Evolutionary conservation across 164 flowering plant genomes (phyloP), one percentile per base, ranked within the genome.

Genomic region (Akebia trifoliata): DNA sequence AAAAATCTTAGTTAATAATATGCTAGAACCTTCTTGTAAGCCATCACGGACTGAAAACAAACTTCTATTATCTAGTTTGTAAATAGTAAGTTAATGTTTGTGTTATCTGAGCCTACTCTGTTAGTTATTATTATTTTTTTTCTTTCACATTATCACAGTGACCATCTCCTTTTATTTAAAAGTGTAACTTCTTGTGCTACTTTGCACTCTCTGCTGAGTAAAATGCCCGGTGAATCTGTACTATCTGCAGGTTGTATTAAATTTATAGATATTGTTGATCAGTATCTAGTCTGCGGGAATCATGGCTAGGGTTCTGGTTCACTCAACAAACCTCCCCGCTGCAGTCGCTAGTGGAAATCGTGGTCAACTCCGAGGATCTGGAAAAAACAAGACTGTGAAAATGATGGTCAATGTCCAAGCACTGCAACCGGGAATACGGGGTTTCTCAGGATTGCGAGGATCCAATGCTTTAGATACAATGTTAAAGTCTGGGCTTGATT

Each of bases 221-320:
- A 50, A 28, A 7, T 24, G 14, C 9, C 0, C 30, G 32, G 11
- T 42, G 30, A 8, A 4, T 17, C 12, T 7, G 9, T 4, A 30
- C 25, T 17, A 11, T 31, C 9, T 47, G 25, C 46, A 49, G 44
- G 54, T 36, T 48, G 6, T 15, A 0, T 25, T 6, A 20, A 4
- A 26, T 12, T 18, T 0, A 35, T 25, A 35, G 3, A 34, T 14
- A 22, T n/a, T 12, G 22, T n/a, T n/a, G n/a, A n/a, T n/a, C n/a
- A n/a, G n/a, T n/a, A n/a, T n/a, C n/a, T n/a, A n/a, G n/a, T n/a
- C n/a, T n/a, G n/a, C 36, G 8, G 64, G 26, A 54, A 63, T 65
- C 69, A 87, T 87, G 95, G 88, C 90, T 42, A 66, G 74, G 69
- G 75, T 76, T 55, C 63, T 87, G 43, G 66, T 76, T 60, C 90